phyloP scores from a whole-genome alignment of 2,329 filamentous ascomycete genomes.

The Calonectria pseudoreteaudii region DNA sequence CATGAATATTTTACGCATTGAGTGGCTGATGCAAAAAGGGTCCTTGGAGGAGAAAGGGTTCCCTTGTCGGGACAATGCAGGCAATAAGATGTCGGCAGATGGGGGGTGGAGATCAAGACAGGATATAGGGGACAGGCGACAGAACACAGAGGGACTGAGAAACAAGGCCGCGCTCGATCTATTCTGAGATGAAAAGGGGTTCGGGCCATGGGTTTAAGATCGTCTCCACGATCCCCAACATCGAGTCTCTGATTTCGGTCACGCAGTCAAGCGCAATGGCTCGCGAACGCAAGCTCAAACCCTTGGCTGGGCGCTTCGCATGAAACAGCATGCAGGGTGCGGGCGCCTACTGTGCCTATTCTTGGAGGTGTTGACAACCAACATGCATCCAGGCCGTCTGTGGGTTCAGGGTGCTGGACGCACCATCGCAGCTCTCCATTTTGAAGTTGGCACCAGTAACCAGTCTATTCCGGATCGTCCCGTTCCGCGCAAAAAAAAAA shows the following conservation, averaged over 20 bases:
- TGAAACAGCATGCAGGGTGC: not conserved
- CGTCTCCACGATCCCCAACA: not conserved
- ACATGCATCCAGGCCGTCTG: not conserved
- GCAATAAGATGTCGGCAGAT: not conserved
- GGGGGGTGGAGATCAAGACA: not conserved
- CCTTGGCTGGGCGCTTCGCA: not conserved
- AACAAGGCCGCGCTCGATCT: not conserved
- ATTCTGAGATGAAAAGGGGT: not conserved
- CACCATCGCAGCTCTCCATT: not conserved
- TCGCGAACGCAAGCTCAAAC: not conserved
- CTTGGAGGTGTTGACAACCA: not conserved
- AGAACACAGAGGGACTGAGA: not conserved
- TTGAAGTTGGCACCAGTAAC: not conserved
- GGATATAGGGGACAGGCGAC: no score
- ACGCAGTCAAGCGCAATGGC: not conserved
- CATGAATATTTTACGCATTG: not conserved
- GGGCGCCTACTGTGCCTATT: not conserved
- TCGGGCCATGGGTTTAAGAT: not conserved
- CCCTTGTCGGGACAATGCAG: not conserved
- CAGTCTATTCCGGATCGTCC: slow-evolving; percentile 9
- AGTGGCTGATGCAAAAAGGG: slow-evolving; percentile 7
- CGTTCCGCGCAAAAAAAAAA: not conserved
- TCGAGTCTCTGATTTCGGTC: not conserved
- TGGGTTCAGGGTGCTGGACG: not conserved
- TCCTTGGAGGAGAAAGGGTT: not conserved